phyloP scores from a whole-genome alignment of 2,329 filamentous ascomycete genomes.

The Trichoderma sp. region DNA sequence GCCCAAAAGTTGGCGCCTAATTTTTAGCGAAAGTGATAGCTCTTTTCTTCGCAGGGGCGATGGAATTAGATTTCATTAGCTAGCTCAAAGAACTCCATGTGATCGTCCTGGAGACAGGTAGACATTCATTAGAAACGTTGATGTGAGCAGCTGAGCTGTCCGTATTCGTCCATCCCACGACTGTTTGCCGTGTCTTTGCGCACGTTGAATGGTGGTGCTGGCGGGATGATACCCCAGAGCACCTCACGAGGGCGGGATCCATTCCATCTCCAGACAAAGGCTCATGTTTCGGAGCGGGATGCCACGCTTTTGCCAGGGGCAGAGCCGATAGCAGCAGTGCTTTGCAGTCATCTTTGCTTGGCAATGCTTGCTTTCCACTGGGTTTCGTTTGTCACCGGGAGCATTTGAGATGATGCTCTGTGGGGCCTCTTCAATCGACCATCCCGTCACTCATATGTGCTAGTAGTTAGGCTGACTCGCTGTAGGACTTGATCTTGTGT shows the following conservation, averaged over 20 bases:
- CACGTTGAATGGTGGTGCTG: neutral
- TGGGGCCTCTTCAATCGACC: neutral
- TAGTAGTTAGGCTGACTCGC: neutral
- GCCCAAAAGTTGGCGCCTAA: neutral
- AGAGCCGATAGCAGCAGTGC: neutral
- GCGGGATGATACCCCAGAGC: neutral
- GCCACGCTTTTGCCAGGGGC: neutral
- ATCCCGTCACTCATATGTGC: neutral
- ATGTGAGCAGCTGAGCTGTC: neutral
- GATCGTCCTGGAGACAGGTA: neutral
- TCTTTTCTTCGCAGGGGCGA: neutral
- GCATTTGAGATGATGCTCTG: neutral
- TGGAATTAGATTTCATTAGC: neutral
- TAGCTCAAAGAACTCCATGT: neutral
- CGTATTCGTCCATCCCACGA: neutral
- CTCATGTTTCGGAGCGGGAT: neutral
- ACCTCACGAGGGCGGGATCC: neutral
- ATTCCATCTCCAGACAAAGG: neutral
- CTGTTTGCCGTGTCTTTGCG: neutral
- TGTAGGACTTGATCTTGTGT: neutral
- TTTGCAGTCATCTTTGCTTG: neutral
- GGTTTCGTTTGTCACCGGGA: neutral
- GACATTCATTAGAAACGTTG: neutral
- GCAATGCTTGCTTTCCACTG: neutral
- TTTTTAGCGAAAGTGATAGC: conserved; percentile 10